phyloP scores from a whole-genome alignment of 2,329 filamentous ascomycete species.

The Cladorrhinum sp. region DNA sequence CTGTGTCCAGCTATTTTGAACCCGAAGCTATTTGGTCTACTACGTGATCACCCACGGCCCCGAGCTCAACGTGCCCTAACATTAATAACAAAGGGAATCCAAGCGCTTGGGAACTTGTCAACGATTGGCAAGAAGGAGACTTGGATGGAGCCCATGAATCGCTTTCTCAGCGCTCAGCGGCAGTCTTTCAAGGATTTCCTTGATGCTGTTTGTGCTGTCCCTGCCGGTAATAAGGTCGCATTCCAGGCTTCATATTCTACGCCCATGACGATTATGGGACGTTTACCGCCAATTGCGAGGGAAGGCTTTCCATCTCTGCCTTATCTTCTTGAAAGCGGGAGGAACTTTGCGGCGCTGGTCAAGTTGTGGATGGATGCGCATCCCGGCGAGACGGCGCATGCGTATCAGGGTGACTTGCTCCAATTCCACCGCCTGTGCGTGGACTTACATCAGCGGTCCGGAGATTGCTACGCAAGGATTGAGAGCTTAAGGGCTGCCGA shows the following conservation, averaged over 20 bases:
- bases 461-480: conserved; percentile 50
- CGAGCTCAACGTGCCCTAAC: conserved; percentile 85
- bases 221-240: conserved; percentile 62
- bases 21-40: conserved; percentile 84
- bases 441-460: conserved; percentile 48
- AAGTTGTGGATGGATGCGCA: conserved; percentile 70
- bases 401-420: conserved; percentile 51
- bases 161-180: conserved; percentile 72
- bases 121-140: conserved; percentile 91
- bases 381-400: conserved; percentile 32
- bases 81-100: conserved; percentile 86
- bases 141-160: conserved; percentile 99
- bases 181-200: conserved; percentile 83
- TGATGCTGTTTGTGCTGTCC: conserved; percentile 80
- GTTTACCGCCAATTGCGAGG: conserved; percentile 73
- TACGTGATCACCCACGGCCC: conserved; percentile 77
- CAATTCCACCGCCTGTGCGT: conserved; percentile 53
- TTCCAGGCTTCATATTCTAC: conserved; percentile 87
- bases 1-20: conserved; percentile 96
- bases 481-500: conserved; percentile 45
- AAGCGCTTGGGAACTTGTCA: conserved; percentile 86
- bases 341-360: conserved; percentile 79
- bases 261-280: conserved; percentile 82
- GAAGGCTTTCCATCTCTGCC: conserved; percentile 93
- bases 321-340: conserved; percentile 85